Conservation (phyloP, 2,329 filamentous ascomycete genomes). For the Phaeosphaeriaceae sp. region DNA sequence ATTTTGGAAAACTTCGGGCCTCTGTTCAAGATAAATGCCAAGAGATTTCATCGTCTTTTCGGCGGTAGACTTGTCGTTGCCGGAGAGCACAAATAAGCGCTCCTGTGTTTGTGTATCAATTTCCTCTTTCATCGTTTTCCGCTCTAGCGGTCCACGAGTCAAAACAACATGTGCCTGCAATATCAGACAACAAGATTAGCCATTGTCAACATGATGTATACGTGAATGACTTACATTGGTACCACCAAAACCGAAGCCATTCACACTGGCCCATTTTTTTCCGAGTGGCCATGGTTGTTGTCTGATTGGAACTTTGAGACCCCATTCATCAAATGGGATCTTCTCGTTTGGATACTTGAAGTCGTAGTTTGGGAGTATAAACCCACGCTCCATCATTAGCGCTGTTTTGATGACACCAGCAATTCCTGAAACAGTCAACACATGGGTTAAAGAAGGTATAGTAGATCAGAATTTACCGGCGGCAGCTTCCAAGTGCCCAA, state of each 20-base stretch:
- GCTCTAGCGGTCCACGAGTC: conserved; percentile 23
- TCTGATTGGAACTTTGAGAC: conserved; percentile 23
- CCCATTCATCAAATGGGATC: conserved; percentile 32
- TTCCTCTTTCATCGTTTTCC: conserved; percentile 30
- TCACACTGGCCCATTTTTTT: conserved; percentile 51
- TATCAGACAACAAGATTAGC: not conserved
- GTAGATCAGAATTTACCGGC: conserved; percentile 19
- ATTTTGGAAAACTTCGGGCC: conserved; percentile 33
- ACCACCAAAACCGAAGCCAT: conserved; percentile 56
- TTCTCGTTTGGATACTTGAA: conserved; percentile 44
- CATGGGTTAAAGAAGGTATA: not conserved
- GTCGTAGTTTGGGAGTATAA: conserved; percentile 47
- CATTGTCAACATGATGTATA: not conserved
- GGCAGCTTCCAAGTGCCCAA: conserved; percentile 43
- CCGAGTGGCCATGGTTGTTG: conserved; percentile 29
- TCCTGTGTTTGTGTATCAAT: conserved; percentile 22
- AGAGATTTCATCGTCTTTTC: conserved; percentile 29
- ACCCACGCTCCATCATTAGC: conserved; percentile 49
- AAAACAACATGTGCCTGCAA: conserved; percentile 33
- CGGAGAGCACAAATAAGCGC: conserved; percentile 27
- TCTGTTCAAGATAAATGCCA: conserved; percentile 32
- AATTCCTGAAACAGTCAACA: not conserved
- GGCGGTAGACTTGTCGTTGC: conserved; percentile 23
- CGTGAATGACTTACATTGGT: conserved; percentile 30
- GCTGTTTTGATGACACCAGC: conserved; percentile 46